Evolutionary conservation across 1,139 yeast species (phyloP), one percentile per base, ranked within the genome.

Genomic region (Candida pseudoviswanathii): DNA sequence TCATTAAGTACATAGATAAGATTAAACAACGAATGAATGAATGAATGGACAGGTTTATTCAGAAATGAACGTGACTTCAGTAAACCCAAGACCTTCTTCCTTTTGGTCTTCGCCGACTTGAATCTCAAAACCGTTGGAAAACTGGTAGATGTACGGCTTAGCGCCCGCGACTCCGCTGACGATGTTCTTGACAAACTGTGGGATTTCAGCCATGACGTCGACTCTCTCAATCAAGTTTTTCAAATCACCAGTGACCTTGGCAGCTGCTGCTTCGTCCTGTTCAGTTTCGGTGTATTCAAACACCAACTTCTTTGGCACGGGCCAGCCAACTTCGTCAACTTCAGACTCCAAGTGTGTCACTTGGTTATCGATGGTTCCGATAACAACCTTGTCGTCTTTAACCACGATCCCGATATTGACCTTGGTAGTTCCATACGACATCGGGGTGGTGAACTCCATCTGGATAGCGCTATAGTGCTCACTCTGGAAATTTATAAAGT

Each of bases 121-220:
- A 50, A 80, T 66, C 9, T 65, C 63, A 62, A 77, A 66, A 44
- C 79, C 76, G 66, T 88, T 85, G 64, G 86, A 82, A 71, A 82
- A 94, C 73, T 94, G 99, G 70, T 92, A 94, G 62, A 94, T 92
- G 73, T 82, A 94, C 34, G 99, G 99, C 66, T 86, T 89, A 41
- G 98, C 86, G 48, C 98, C 99, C 10, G 96, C 94, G 51, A 92
- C 95, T 52, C 96, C 97, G 56, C 92, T 84, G 41, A 90, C 98
- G 53, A 94, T 89, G 61, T 86, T 88, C 71, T 94, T 94, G 57
- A 94, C 96, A 70, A 94, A 91, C 58, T 82, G 86, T 41, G 99
- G 99, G 54, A 94, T 86, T 73, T 94, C 99, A 41, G 94, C 91
- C 97, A 94, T 91, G 54, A 94, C 98, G 70, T 94, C 99, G 50